Base-by-base conservation (phyloP, 148 eudicot genomes). In the Heliamphora exappendiculata region DNA sequence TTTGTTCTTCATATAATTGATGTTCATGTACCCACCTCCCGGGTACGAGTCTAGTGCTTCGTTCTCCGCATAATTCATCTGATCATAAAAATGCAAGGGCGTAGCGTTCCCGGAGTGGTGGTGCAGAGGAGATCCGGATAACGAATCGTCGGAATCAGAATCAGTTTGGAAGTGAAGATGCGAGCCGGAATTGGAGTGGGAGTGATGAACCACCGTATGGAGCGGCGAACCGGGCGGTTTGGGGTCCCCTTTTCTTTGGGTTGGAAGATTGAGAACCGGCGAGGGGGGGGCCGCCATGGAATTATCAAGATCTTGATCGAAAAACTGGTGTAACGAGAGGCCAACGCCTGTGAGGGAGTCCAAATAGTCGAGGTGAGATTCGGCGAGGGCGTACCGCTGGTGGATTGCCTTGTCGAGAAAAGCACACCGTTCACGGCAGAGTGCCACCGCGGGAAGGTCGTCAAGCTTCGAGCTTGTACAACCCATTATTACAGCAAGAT, bases 381-480 rank as follows among this genome's bases (percentile, higher is more conserved):
- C 91, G 11, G 99, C 84, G 31, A 95, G 75, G 3, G 81, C 83
- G 78, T 84, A 91, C 4, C 99, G 91, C 4, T 83, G 90, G 2
- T 78, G 88, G 3, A 93, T 78, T 0, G 99, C 93, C 1, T 78
- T 69, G 81, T 89, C 87, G 7, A 95, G 80, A 22, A 78, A 85
- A 1, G 63, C 22, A 4, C 93, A 81, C 0, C 99, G 85, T 0
- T 93, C 80, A 0, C 93, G 88, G 85, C 99, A 95, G 3, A 93
- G 83, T 0, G 74, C 79, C 9, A 95, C 93, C 73, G 98, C 99
- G 75, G 96, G 97, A 0, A 86, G 78, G 64, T 95, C 99, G 60
- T 95, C 99, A 24, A 82, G 75, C 76, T 95, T 95, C 1, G 99
- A 95, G 78, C 70, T 82, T 0, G 89, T 84, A 44, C 99, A 95